A percentile compares a stretch with the other conserved stretches of the same genome.
Evolutionary conservation across 2,329 filamentous ascomycete species (phyloP).

Genomic region (Fusarium falciforme): DNA sequence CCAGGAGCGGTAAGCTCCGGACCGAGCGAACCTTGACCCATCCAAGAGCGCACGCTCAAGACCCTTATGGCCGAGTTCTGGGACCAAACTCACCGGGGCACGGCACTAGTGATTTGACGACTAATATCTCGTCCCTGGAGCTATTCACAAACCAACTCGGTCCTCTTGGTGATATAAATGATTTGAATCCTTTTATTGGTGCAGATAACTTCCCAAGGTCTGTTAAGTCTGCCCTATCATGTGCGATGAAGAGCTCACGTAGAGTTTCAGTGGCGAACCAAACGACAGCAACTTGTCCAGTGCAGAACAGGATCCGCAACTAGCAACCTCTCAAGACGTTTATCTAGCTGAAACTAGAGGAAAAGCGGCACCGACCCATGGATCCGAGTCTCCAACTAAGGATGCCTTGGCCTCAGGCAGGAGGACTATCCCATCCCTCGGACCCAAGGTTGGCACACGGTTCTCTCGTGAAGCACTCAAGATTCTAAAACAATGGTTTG

Average conservation of each 20-base stretch:
- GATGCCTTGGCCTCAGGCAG: neutral
- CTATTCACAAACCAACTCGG: neutral
- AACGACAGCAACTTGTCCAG: neutral
- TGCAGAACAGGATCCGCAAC: neutral
- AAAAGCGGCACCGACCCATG: neutral
- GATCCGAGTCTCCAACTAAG: neutral
- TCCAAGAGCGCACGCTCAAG: neutral
- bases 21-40: neutral
- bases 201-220: neutral
- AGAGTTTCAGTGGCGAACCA: neutral
- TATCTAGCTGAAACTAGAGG: neutral
- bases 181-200: neutral
- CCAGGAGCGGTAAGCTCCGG: neutral
- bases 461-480: conserved; percentile 2
- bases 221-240: neutral
- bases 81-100: neutral
- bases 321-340: neutral
- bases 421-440: neutral
- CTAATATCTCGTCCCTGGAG: neutral
- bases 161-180: neutral
- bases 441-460: neutral
- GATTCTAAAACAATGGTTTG: conserved; percentile 66
- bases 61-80: no score
- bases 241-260: neutral
- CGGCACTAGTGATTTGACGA: neutral